Evolutionary conservation across 163 green algal genomes (phyloP).

Genomic region (Trebouxia gelatinosa): DNA sequence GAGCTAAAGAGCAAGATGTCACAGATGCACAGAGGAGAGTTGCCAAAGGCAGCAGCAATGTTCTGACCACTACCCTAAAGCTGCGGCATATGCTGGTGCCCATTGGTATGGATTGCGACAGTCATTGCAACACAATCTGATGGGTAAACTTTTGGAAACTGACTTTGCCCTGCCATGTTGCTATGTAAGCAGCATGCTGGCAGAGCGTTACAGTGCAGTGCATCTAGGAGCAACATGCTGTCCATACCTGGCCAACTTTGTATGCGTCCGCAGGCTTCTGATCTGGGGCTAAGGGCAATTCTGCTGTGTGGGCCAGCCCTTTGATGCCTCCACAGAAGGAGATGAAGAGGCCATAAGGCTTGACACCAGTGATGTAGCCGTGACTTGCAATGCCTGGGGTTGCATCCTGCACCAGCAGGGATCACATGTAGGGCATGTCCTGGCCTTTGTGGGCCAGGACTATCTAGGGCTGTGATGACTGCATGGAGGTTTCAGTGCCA

Average conservation of each 20-base stretch:
- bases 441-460: too few relatives aligned
- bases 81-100: too few relatives aligned
- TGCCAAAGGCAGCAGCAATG: too few relatives aligned
- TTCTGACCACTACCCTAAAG: too few relatives aligned
- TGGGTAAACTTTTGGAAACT: too few relatives aligned
- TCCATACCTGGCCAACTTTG: conserved; percentile 56
- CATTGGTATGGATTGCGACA: too few relatives aligned
- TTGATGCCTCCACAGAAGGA: conserved; percentile 78
- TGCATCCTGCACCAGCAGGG: conserved; percentile 48
- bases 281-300: conserved; percentile 69
- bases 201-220: background rate
- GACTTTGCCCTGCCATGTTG: background rate
- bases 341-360: conserved; percentile 85
- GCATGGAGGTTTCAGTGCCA: too few relatives aligned
- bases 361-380: conserved; percentile 81
- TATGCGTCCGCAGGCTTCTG: conserved; percentile 63
- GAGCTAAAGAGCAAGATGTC: too few relatives aligned
- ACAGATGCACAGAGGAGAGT: too few relatives aligned
- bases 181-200: background rate
- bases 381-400: conserved; percentile 66
- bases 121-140: too few relatives aligned
- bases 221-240: too few relatives aligned
- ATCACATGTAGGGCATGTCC: background rate
- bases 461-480: too few relatives aligned
- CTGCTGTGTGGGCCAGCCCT: conserved; percentile 62